Evolutionary conservation across 2,329 filamentous ascomycete genomes (phyloP), one percentile per base, ranked within the genome.

Genomic region (Aspergillus latus): DNA sequence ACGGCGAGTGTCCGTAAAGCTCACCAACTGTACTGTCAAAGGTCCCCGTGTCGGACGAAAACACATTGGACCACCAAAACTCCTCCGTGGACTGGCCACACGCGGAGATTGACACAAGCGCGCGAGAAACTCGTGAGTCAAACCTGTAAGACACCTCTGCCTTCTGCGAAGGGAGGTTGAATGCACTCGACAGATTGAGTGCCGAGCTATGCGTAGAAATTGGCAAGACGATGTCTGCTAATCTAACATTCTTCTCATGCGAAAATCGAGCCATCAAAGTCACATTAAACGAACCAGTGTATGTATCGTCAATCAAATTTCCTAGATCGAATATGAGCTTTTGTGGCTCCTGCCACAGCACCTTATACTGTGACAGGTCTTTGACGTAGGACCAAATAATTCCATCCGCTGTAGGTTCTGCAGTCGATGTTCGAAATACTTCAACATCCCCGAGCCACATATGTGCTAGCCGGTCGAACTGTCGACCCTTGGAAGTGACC

Each of bases 41-140:
- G 3, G 82, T 80, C 36, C 80, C 61, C 3, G 78, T 78, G 60
- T 86, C 82, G 8, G 82, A 83, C 43, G 86, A 80, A 2, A 88
- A 82, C 1, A 91, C 85, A 66, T 93, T 93, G 56, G 81, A 83
- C 85, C 88, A 94, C 89, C 90, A 95, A 66, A 93, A 93, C 69
- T 95, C 90, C 74, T 94, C 90, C 13, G 80, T 75, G 0, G 81
- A 81, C 69, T 94, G 90, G 0, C 89, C 90, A 62, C 86, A 90
- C 13, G 90, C 88, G 7, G 88, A 85, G n/a, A 94, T 80, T 0
- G 88, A 85, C 54, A 93, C 84, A 7, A 92, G 82, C 15, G 90
- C 90, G 56, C 86, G 84, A 52, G 83, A 82, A 16, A 81, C 80
- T 65, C 90, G 88, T 49, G 74, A 78, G 2, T 90, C 90, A 43